Base-by-base conservation (phyloP, 306 rosid species). In the Vicia sativa region DNA sequence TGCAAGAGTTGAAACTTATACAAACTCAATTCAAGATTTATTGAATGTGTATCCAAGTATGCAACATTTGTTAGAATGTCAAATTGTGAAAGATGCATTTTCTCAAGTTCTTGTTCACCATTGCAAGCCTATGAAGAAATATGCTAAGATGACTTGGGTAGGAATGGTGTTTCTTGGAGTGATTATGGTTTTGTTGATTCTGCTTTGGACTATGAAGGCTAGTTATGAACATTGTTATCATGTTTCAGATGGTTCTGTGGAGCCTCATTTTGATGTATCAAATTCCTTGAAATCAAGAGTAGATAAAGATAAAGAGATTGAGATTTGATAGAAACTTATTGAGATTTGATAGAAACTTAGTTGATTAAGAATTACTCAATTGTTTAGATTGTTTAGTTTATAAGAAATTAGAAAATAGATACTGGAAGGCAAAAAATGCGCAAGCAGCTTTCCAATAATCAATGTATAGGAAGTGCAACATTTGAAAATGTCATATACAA, bases 51-150 rank as follows among this genome's bases (percentile, higher is more conserved):
- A 86, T 77, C 97, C 91, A 0, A 79, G 77, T 1, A 85, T 91
- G 87, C 85, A 86, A 65, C 79, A 81, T 55, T 88, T 91, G n/a
- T 66, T 91, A 29, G 91, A 88, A 55, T 91, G 97, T 61, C 57
- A 88, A 49, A 14, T 86, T 0, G 88, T 91, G 16, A 83, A 81
- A 65, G 87, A 86, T 31, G 96, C 93, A 50, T 83, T 91, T 19
- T 86, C 96, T 3, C 70, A 86, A 46, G 85, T 91, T 57, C 77
- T 86, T 18, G 19, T 35, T 5, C 18, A 75, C 0, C 97, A 91
- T 65, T 91, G 97, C 89, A 81, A 77, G 67, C 92, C 96, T 43
- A 44, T 88, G 84, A 79, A 85, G 68, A 77, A 35, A 42, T 77
- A 74, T 70, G 81, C 69, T 26, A 23, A 9, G 11, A 83, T 91